These are phyloP conservation scores for Pleomassaria siparia DNA, from an alignment of 2,329 filamentous ascomycete species.

Conservation along the genomic window DNA sequence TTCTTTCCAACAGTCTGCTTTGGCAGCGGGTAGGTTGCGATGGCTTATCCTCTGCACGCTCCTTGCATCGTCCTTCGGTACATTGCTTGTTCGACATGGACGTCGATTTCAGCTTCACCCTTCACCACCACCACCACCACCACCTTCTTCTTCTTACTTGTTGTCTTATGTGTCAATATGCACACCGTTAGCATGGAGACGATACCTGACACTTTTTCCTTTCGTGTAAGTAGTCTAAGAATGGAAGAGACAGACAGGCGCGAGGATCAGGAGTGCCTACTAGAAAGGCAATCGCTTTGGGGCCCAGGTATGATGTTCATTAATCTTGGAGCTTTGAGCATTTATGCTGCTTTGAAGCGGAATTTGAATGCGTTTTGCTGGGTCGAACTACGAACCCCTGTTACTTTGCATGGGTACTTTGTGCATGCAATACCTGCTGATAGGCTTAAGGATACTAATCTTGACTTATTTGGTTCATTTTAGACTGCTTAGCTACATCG, in stretches of 20 bases:
- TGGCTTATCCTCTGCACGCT: background rate
- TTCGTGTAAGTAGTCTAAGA: constrained; percentile 1
- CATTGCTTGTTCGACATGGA: background rate
- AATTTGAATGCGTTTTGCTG: background rate
- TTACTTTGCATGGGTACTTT: no score
- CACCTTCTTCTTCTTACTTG: background rate
- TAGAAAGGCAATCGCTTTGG: background rate
- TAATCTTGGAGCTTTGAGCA: background rate
- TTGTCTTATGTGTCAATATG: background rate
- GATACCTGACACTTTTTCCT: background rate
- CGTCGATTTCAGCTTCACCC: background rate
- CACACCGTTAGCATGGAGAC: background rate
- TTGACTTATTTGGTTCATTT: no score
- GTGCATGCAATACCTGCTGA: no score
- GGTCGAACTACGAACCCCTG: background rate
- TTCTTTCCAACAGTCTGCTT: background rate
- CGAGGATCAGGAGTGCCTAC: no score
- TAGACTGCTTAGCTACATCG: no score
- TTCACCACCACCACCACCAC: no score
- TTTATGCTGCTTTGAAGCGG: background rate
- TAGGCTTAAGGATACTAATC: no score
- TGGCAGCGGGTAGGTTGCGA: background rate
- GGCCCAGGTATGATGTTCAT: background rate
- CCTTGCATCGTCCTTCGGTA: background rate
- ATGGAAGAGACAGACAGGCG: background rate